Evolutionary conservation across 2,329 filamentous ascomycete genomes (phyloP), one percentile per base, ranked within the genome.

Genomic region (Fusarium temperatum): DNA sequence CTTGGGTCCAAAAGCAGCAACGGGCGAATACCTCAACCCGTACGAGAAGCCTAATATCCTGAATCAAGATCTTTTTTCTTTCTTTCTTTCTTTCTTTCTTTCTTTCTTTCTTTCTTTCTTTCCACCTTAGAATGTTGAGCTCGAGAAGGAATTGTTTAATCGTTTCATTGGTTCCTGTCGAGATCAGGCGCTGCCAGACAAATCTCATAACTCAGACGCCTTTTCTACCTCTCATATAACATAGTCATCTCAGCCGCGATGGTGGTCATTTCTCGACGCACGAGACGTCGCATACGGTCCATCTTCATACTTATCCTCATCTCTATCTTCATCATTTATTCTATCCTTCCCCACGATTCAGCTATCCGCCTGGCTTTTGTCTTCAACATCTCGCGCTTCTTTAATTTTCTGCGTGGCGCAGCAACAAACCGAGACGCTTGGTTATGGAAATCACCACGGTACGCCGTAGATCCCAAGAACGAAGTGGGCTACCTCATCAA

Each of bases 401-500:
- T 78, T 47, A 80, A 81, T 58, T 65, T 76, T 30, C 64, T 84
- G 22, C 79, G 78, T 35, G 74, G 73, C 30, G 72, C 78, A 13
- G 64, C 76, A 41, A 73, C 77, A 20, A 74, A 80, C 36, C 78
- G 78, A 75, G 85, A 87, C 63, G 82, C 82, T 36, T 86, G 85
- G 83, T 79, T 88, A 24, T 71, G 78, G 66, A 67, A 62, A 73
- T 72, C 80, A 57, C 81, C 82, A n/a, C 72, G 70, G n/a, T 83
- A 84, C 62, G 82, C 84, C 8, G 79, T 89, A 63, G 82, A 87
- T 63, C 78, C 86, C 41, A 79, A 80, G 58, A 80, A 80, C 42
- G 87, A 89, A 62, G 83, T 89, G 13, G 86, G 84, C 38, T 82
- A 87, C 70, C 83, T 89, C 56, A 80, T 89, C 72, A 89, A 89